These are phyloP conservation scores for Allium cepa DNA, from an alignment of 106 monocot genomes.

Conservation along the genomic window DNA sequence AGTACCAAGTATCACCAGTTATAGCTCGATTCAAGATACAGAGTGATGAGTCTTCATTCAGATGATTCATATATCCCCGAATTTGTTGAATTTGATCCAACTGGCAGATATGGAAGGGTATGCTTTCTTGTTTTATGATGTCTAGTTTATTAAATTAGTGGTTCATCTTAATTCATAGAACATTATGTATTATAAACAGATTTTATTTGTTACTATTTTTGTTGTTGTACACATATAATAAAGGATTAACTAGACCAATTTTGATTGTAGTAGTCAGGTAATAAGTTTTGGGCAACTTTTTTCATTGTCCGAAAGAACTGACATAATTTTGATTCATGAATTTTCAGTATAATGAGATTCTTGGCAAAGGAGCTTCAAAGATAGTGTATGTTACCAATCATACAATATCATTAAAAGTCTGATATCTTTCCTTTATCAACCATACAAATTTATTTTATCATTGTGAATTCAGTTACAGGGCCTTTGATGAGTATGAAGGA, in stretches of 20 bases:
- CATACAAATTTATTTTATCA: background rate
- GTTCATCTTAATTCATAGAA: background rate
- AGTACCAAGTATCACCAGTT: too few relatives aligned
- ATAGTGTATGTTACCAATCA: conserved; percentile 37
- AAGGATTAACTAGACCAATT: background rate
- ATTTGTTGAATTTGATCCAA: conserved; percentile 61
- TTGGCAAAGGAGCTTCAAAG: conserved; percentile 70
- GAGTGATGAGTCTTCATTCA: conserved; percentile 15
- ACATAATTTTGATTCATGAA: background rate
- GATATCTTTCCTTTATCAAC: background rate
- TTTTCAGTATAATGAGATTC: conserved; percentile 72
- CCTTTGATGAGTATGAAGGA: conserved; percentile 68
- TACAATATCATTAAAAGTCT: background rate
- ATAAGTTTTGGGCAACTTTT: background rate
- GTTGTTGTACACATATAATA: background rate
- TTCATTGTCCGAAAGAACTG: background rate
- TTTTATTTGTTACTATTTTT: too few relatives aligned
- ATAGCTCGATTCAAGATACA: background rate
- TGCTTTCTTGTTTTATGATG: background rate
- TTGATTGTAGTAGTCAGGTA: background rate
- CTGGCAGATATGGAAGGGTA: conserved; percentile 73
- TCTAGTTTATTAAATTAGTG: background rate
- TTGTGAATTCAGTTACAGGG: conserved; percentile 41
- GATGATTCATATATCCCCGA: conserved; percentile 22
- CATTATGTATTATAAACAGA: too few relatives aligned